Evolutionary conservation across 2,329 filamentous ascomycete species (phyloP), one percentile per base, ranked within the genome.

Genomic region (Colletotrichum musicola): DNA sequence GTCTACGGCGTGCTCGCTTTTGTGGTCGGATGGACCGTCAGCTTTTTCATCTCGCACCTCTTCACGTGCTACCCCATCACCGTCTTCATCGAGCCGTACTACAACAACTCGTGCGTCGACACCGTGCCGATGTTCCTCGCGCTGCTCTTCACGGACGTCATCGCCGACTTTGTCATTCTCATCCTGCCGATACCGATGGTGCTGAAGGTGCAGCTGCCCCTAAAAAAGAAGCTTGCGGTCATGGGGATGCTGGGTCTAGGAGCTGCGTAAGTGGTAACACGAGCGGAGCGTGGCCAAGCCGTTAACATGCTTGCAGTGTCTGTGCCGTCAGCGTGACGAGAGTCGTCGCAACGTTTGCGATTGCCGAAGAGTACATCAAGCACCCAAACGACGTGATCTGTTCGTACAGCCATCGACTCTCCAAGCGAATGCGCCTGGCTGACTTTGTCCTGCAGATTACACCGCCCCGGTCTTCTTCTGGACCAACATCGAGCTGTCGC

Each of bases 401-500:
- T 75, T 71, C n/a, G 73, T 27, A 22, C 16, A 25, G 5, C 2
- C 2, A 25, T 14, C 7, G 12, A n/a, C n/a, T 2, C 12, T 4
- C 13, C 9, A 25, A 18, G 38, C 2, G 53, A 51, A 25, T 25
- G 30, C 30, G 6, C 10, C 10, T 10, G 30, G 12, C 30, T 35
- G 10, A 35, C 7, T 10, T 10, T 35, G 9, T 4, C 7, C 7
- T 4, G 14, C 47, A 75, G 74, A 75, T 42, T 75, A 75, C 44
- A 75, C 73, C 1, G 73, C 74, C 1, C 74, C 74, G 0, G 72
- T 72, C 2, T 75, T 78, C 27, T 77, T 78, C 72, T 82, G 80
- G 78, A 81, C 80, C 6, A 76, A 81, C 60, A 77, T 81, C 64
- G 81, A 82, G 68, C 77, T 81, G 71, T 79, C 79, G 64, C 74